Evolutionary conservation across 192 early-diverging fungal species (phyloP), one percentile per base, ranked within the genome.

Genomic region (Coemansia asiatica): DNA sequence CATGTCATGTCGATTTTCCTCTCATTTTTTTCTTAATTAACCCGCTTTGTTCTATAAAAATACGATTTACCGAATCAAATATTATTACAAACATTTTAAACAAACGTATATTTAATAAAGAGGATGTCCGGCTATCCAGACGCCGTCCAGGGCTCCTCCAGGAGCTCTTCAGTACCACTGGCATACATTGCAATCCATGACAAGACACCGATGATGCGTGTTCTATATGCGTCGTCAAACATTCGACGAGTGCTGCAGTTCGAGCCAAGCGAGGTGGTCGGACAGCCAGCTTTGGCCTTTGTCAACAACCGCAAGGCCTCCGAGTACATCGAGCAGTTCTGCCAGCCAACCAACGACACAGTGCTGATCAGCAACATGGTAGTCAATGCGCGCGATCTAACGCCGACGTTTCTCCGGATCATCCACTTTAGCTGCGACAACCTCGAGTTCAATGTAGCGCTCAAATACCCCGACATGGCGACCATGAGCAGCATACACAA

Each of bases 101-200:
- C n/a, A n/a, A n/a, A n/a, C n/a, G n/a, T n/a, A n/a, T n/a, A n/a
- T n/a, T n/a, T n/a, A n/a, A n/a, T n/a, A n/a, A n/a, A n/a, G n/a
- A n/a, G n/a, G n/a, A n/a, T n/a, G n/a, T n/a, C n/a, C n/a, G n/a
- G n/a, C n/a, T n/a, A n/a, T n/a, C n/a, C n/a, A n/a, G n/a, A n/a
- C n/a, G n/a, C n/a, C n/a, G n/a, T n/a, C n/a, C n/a, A n/a, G n/a
- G n/a, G n/a, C n/a, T n/a, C n/a, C n/a, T n/a, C n/a, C n/a, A n/a
- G n/a, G n/a, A n/a, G n/a, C n/a, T 13, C 55, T 66, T 31, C 60
- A 50, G 0, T 28, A 27, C 3, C 47, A 67, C 7, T 13, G 35
- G 29, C 56, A 3, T 59, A 59, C 56, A 59, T 59, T 16, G 56
- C 56, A 7, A 38, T 59, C 35, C 29, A 59, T 35, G 56, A 59